phyloP scores from a whole-genome alignment of 2,329 filamentous ascomycete genomes.

The Trichoderma afroharzianum region DNA sequence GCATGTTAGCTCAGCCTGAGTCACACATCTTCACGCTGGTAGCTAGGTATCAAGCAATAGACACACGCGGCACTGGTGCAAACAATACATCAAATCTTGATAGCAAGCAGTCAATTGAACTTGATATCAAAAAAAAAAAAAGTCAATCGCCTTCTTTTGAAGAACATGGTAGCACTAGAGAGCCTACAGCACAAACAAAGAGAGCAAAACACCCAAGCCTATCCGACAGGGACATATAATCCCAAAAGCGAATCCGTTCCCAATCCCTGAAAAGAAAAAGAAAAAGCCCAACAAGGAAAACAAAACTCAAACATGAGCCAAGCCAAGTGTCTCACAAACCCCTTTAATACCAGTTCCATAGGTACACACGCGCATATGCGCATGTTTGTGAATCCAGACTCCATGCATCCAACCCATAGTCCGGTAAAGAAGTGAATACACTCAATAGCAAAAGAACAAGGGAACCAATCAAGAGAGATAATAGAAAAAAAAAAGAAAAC shows the following conservation, averaged over 20 bases:
- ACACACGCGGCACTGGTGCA: neutral
- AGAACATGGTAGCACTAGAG: neutral
- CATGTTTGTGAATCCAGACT: constrained; percentile 27
- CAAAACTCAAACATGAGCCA: constrained; percentile 5
- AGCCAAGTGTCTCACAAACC: constrained; percentile 1
- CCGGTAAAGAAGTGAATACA: constrained; percentile 6
- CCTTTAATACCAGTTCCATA: constrained; percentile 10
- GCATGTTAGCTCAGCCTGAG: neutral
- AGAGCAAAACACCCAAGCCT: neutral
- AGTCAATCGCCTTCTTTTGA: neutral
- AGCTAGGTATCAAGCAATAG: neutral
- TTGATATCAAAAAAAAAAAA: neutral
- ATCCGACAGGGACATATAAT: neutral
- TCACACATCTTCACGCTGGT: neutral
- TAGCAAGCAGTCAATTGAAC: neutral
- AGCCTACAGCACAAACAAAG: neutral
- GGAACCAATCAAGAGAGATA: constrained; percentile 1
- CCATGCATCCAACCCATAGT: constrained; percentile 23
- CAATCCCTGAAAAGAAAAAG: neutral
- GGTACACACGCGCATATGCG: constrained; percentile 1
- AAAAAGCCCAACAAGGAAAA: neutral
- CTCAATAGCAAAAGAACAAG: constrained; percentile 12
- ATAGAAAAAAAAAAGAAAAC: neutral
- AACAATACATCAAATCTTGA: neutral
- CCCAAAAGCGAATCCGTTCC: constrained; percentile 1